Evolutionary conservation across 495 filamentous ascomycete genomes (phyloP).

Genomic region (Aspergillus bridgeri): DNA sequence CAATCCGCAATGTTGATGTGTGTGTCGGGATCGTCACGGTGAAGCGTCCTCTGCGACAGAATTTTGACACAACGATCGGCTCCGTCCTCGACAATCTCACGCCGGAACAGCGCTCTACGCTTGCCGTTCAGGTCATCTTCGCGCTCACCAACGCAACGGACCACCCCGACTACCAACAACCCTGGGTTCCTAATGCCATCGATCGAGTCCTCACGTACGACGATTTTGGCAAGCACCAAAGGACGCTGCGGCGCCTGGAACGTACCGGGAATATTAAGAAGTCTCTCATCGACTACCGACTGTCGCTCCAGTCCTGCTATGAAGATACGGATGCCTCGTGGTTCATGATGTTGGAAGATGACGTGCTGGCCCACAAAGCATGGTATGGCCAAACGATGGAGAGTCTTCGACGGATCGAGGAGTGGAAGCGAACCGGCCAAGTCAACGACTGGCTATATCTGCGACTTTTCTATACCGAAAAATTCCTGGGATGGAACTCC

Average conservation of each 20-base stretch:
- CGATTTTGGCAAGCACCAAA: conserved; percentile 4
- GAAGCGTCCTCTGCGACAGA: conserved; percentile 34
- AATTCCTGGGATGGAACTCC: conserved; percentile 53
- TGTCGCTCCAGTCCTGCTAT: conserved; percentile 44
- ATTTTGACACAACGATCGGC: conserved; percentile 47
- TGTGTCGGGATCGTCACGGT: conserved; percentile 38
- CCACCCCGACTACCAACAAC: conserved; percentile 48
- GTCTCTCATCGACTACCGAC: conserved; percentile 48
- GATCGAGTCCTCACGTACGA: conserved; percentile 23
- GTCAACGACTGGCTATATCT: conserved; percentile 45
- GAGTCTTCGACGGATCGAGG: conserved; percentile 36
- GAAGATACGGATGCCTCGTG: conserved; percentile 38
- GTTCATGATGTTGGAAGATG: conserved; percentile 55
- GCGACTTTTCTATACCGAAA: conserved; percentile 57
- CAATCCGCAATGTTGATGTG: conserved; percentile 16
- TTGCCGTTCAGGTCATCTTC: conserved; percentile 52
- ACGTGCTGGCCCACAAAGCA: conserved; percentile 46
- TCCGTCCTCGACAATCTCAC: conserved; percentile 50
- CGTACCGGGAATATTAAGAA: conserved; percentile 32
- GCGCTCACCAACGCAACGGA: conserved; percentile 43
- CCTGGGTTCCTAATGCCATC: conserved; percentile 46
- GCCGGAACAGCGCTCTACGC: conserved; percentile 37
- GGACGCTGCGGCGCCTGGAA: conserved; percentile 25
- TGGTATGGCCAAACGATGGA: conserved; percentile 48
- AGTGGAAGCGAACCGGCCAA: conserved; percentile 19